Conservation (phyloP, 768 basidiomycete genomes). For the Boletus pseudo-olivaceus region DNA sequence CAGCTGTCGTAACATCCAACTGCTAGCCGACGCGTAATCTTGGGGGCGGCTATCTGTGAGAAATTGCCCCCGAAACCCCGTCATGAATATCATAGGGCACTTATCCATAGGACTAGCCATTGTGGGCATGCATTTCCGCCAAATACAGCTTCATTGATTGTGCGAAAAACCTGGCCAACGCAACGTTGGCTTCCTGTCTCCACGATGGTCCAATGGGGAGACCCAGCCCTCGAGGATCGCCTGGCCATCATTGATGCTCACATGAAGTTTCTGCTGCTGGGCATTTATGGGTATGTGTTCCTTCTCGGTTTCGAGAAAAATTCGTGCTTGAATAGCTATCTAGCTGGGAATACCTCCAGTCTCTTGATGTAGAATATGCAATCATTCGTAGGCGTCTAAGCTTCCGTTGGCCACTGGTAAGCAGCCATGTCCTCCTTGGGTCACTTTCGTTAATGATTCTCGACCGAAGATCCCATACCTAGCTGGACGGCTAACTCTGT, state of each 20-base stretch:
- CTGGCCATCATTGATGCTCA: background rate
- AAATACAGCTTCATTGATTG: background rate
- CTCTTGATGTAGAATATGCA: background rate
- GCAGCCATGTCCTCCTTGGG: background rate
- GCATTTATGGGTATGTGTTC: background rate
- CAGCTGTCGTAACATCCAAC: background rate
- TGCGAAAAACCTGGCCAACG: background rate
- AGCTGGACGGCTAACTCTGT: background rate
- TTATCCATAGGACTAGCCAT: background rate
- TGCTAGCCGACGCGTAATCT: background rate
- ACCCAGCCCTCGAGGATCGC: background rate
- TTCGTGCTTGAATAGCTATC: too few relatives aligned
- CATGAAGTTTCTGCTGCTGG: background rate
- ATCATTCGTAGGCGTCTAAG: background rate
- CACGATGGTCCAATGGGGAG: background rate
- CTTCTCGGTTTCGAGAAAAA: background rate
- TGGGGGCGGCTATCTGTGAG: background rate
- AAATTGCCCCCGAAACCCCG: background rate
- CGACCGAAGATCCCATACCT: background rate
- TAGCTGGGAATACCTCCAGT: background rate
- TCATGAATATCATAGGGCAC: background rate
- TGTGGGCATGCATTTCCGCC: background rate
- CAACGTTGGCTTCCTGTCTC: too few relatives aligned
- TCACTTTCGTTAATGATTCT: background rate
- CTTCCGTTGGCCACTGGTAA: background rate